A percentile compares a stretch with the other conserved stretches of the same genome.
phyloP scores from a whole-genome alignment of 805 yeast genomes.

The Metschnikowia kunwiensis region DNA sequence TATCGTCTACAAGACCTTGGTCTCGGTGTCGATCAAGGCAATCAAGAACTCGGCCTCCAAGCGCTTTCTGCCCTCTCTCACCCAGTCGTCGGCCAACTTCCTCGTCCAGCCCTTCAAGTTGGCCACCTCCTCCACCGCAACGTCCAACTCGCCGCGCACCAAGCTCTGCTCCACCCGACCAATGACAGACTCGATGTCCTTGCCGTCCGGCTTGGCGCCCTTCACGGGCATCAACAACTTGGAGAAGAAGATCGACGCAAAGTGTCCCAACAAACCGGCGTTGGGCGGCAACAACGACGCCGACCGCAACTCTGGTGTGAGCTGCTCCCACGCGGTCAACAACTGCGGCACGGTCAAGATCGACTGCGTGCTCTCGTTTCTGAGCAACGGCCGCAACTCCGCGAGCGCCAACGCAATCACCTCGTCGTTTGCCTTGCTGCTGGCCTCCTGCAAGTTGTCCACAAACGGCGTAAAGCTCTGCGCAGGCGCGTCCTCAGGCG shows the following conservation, averaged over 20 bases:
- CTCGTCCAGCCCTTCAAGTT: constrained; percentile 90
- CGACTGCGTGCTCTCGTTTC: constrained; percentile 42
- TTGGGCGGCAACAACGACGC: constrained; percentile 90
- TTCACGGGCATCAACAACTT: constrained; percentile 70
- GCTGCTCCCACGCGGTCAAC: constrained; percentile 71
- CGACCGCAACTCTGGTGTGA: constrained; percentile 82
- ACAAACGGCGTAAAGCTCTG: constrained; percentile 37
- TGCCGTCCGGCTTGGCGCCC: constrained; percentile 71
- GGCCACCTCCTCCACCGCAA: constrained; percentile 91
- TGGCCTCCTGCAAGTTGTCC: constrained; percentile 27
- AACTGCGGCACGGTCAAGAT: constrained; percentile 77
- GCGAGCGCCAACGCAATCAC: constrained; percentile 30
- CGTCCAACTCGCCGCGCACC: constrained; percentile 70
- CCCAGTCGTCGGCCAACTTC: constrained; percentile 88
- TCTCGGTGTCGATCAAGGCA: constrained; percentile 63
- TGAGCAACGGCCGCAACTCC: constrained; percentile 36
- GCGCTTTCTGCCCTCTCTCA: constrained; percentile 82
- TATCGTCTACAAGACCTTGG: constrained; percentile 43
- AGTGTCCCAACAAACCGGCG: constrained; percentile 92
- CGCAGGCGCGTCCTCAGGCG: constrained; percentile 22
- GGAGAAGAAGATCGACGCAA: constrained; percentile 75
- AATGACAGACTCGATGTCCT: constrained; percentile 83
- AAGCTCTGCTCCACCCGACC: constrained; percentile 80
- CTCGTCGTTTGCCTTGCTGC: constrained; percentile 30
- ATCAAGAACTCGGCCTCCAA: constrained; percentile 82